Evolutionary conservation across 2,329 filamentous ascomycete genomes (phyloP), one percentile per base, ranked within the genome.

Genomic region (Talaromyces sp.): DNA sequence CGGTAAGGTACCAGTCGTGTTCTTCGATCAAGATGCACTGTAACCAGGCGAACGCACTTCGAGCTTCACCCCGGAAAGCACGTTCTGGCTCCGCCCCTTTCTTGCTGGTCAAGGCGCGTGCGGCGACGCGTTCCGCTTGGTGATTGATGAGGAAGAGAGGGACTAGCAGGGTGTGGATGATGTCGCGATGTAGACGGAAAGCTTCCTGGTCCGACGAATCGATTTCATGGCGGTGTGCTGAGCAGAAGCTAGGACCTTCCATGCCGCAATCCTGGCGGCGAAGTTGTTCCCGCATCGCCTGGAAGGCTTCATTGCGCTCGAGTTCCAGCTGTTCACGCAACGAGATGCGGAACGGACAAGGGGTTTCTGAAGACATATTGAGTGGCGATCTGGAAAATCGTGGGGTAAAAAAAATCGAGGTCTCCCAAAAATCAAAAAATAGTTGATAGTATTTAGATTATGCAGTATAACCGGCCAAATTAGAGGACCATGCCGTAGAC

Each of bases 11-110:
- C 81, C 82, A 85, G 56, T 84, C 79, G 54, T 80, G 77, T 57
- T 82, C 81, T 47, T 83, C 81, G 10, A 71, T 73, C 19, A 85
- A 66, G 53, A 85, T 83, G 67, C 81, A 84, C 56, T 84, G 80
- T 32, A 86, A 73, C 77, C 81, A 85, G 47, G 83, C 70, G 62
- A 82, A 85, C 1, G 82, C 81, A 54, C 77, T 77, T 40, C 82
- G 77, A 3, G 82, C 82, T 47, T 82, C 78, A 4, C 80, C 80
- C 1, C 77, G 75, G 65, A 83, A 85, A 2, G 82, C 82, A 37
- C 81, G 75, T 62, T 85, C 82, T 4, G 82, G 75, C 51, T 85
- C 82, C 49, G 79, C 75, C 14, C 74, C 72, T 52, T 76, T 76
- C 36, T 69, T 68, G 27, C 74, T 77, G 52, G 78, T 77, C 9